Evolutionary conservation across 768 basidiomycete species (phyloP).

Genomic region (Rhodotorula diobovata): DNA sequence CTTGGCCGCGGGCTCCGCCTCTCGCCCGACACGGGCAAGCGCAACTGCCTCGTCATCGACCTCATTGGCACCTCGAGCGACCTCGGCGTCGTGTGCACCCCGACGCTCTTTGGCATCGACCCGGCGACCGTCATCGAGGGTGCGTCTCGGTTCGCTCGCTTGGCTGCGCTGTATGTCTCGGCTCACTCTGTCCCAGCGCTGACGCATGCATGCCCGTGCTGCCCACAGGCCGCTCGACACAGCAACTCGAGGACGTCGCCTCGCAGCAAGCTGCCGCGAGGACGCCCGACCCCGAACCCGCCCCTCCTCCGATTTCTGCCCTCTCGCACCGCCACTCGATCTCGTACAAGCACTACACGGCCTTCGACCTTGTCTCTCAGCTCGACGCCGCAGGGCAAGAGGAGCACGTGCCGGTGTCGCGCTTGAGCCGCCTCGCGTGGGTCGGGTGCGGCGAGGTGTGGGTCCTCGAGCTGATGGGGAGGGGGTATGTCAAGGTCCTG

Average conservation of each 20-base stretch:
- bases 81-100: conserved; percentile 62
- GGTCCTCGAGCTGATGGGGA: conserved; percentile 67
- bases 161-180: conserved; percentile 50
- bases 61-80: conserved; percentile 54
- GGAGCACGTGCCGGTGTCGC: not conserved
- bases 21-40: conserved; percentile 72
- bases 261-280: conserved; percentile 1
- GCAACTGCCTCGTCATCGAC: conserved; percentile 82
- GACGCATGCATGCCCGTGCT: conserved; percentile 46
- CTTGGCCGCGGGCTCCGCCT: conserved; percentile 88
- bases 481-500: conserved; percentile 63
- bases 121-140: conserved; percentile 66
- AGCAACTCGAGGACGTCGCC: not conserved
- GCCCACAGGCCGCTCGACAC: conserved; percentile 51
- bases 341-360: conserved; percentile 64
- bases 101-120: conserved; percentile 79
- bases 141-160: conserved; percentile 43
- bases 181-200: conserved; percentile 21
- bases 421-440: conserved; percentile 56
- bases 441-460: conserved; percentile 72
- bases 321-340: conserved; percentile 49
- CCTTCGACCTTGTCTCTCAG: conserved; percentile 22
- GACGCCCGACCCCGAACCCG: too few species aligned
- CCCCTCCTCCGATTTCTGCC: not conserved
- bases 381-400: not conserved